These are phyloP conservation scores for Globisporangium okanoganense DNA, from an alignment of 352 stramenopile genomes.

Conservation along the genomic window DNA sequence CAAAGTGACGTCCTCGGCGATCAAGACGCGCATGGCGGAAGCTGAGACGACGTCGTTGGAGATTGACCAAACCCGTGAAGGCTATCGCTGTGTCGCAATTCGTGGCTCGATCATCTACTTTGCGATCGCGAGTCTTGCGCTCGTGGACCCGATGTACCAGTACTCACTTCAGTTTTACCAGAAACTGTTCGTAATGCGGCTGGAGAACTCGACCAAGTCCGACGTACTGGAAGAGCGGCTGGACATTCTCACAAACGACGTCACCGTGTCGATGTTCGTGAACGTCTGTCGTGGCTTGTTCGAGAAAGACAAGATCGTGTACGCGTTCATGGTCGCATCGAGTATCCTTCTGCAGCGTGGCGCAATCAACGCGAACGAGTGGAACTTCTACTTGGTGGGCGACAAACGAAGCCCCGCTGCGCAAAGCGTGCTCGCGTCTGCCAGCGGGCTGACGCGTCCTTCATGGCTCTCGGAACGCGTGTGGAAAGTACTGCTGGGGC, in stretches of 20 bases:
- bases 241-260: conserved; percentile 88
- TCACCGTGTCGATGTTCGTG: conserved; percentile 92
- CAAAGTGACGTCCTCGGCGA: conserved; percentile 89
- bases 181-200: conserved; percentile 88
- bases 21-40: conserved; percentile 88
- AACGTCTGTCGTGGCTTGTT: conserved; percentile 94
- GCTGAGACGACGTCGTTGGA: conserved; percentile 88
- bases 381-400: conserved; percentile 88
- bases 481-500: conserved; percentile 67
- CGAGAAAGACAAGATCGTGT: conserved; percentile 95
- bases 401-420: conserved; percentile 65
- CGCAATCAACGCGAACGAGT: conserved; percentile 69
- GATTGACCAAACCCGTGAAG: conserved; percentile 90
- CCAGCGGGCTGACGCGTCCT: conserved; percentile 32
- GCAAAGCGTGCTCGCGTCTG: conserved; percentile 33
- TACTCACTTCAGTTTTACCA: conserved; percentile 95
- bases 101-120: conserved; percentile 94
- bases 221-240: conserved; percentile 83
- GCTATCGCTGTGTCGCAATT: conserved; percentile 88
- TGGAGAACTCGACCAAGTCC: conserved; percentile 79
- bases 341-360: conserved; percentile 83
- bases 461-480: conserved; percentile 77
- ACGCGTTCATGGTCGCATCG: conserved; percentile 91
- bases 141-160: conserved; percentile 95
- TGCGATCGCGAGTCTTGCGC: conserved; percentile 87